Conservation (phyloP, 2,329 filamentous ascomycete genomes). For the Alternaria conjuncta region DNA sequence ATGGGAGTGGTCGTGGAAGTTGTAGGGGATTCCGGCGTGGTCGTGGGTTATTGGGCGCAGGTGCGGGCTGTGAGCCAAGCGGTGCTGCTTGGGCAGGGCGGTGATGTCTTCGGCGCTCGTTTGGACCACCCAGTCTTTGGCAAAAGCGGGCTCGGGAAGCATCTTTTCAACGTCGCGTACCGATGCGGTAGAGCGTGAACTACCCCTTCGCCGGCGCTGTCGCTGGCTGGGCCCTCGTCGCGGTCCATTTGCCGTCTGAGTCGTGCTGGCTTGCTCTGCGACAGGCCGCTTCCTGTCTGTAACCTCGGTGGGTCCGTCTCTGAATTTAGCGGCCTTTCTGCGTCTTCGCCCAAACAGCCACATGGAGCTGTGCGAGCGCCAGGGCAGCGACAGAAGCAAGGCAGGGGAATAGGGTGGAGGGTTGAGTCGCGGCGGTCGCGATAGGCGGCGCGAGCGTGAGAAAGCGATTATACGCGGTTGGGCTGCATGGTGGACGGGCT, state of each 20-base stretch:
- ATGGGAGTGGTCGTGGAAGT: constrained; percentile 50
- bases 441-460: constrained; percentile 24
- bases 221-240: constrained; percentile 34
- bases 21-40: constrained; percentile 52
- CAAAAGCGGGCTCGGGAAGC: constrained; percentile 19
- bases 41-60: constrained; percentile 53
- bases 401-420: background rate
- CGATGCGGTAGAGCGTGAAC: constrained; percentile 41
- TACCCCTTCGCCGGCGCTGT: constrained; percentile 35
- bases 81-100: constrained; percentile 51
- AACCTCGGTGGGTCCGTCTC: constrained; percentile 55
- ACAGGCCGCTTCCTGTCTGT: constrained; percentile 55
- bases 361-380: constrained; percentile 57
- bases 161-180: constrained; percentile 40
- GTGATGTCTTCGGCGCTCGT: constrained; percentile 55
- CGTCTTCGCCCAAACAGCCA: constrained; percentile 83
- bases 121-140: constrained; percentile 19
- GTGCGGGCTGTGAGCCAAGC: constrained; percentile 56
- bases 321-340: constrained; percentile 66
- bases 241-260: constrained; percentile 34
- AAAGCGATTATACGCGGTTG: constrained; percentile 21
- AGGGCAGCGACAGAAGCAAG: constrained; percentile 7
- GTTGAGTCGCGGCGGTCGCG: constrained; percentile 12
- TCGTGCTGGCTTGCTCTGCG: constrained; percentile 26
- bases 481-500: constrained; percentile 26